Percentiles rank a stretch among this genome's conserved stretches.
phyloP scores from a whole-genome alignment of 2,329 filamentous ascomycete genomes.

The Cercospora nicotianae region DNA sequence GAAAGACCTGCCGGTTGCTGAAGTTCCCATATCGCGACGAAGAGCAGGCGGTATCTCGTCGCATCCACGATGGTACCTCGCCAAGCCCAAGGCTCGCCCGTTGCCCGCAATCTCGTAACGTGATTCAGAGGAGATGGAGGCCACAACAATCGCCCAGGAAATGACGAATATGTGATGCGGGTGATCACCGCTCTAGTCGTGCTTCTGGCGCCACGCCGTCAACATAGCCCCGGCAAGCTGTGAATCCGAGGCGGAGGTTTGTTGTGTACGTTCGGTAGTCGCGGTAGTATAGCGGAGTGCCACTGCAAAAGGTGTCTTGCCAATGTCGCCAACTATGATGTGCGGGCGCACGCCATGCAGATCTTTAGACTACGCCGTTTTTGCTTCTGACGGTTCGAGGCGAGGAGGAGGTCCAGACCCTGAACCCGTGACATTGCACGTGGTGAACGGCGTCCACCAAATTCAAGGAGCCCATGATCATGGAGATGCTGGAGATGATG shows the following conservation, averaged over 20 bases:
- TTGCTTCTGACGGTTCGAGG: not conserved
- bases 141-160: not conserved
- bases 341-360: conserved; percentile 1
- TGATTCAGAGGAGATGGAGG: not conserved
- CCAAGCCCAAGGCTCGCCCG: not conserved
- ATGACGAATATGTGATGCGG: not conserved
- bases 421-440: not conserved
- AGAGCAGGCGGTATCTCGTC: not conserved
- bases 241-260: not conserved
- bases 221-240: conserved; percentile 5
- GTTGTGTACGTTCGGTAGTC: not conserved
- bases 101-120: not conserved
- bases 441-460: not conserved
- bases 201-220: not conserved
- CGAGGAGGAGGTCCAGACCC: not conserved
- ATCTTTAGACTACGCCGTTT: not conserved
- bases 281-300: not conserved
- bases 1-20: not conserved
- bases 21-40: not conserved
- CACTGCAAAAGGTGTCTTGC: not conserved
- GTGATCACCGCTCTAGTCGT: not conserved
- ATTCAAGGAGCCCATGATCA: not conserved
- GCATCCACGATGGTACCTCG: not conserved
- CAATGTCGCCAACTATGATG: not conserved
- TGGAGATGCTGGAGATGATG: not conserved